Base-by-base conservation (phyloP, 176 grass and related monocot genomes). In the Eleusine coracana region DNA sequence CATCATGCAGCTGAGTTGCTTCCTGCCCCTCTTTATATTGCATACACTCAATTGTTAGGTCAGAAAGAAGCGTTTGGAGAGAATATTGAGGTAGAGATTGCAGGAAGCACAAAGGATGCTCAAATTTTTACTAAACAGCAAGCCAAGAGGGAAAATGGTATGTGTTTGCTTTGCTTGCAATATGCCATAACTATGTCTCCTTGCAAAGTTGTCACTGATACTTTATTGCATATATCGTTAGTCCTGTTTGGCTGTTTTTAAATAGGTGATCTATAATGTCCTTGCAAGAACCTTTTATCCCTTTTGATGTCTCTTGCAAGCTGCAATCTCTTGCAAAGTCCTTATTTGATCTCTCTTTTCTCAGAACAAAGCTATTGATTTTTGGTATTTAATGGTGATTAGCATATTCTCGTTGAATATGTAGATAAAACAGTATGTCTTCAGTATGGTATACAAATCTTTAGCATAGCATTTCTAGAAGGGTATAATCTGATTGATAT, bases 11-110 rank as follows among this genome's bases (percentile, higher is more conserved):
- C 96, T 65, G 96, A 96, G 69, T 83, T 93, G 69, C 89, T 98
- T 84, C 96, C 96, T 2, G 55, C 89, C 23, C 89, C 96, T 65
- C 89, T 98, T 64, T 98, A 95, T 74, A 96, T 96, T 82, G 54
- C 81, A 17, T 98, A 93, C 61, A 95, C 93, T 17, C 96, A 98
- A 59, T 77, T 98, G 38, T 82, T 95, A 81, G 91, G 93, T 68
- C 96, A 98, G 66, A 98, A 96, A 92, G 96, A 98, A 88, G 93
- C 96, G 79, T 98, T 98, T 78, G 87, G 91, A 58, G 96, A 98
- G 80, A 93, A 90, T 70, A 93, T 98, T 83, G 96, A 98, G 86
- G 81, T 98, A 48, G 96, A 98, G 64, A 92, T 98, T 62, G 68
- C 45, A 31, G 96, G 96, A 88, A 98, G 91, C 85, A 86, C 91